Percentiles rank a stretch among this genome's conserved stretches.
These are phyloP conservation scores for Francoa sonchifolia DNA, from an alignment of 441 rosid species.

Conservation along the genomic window DNA sequence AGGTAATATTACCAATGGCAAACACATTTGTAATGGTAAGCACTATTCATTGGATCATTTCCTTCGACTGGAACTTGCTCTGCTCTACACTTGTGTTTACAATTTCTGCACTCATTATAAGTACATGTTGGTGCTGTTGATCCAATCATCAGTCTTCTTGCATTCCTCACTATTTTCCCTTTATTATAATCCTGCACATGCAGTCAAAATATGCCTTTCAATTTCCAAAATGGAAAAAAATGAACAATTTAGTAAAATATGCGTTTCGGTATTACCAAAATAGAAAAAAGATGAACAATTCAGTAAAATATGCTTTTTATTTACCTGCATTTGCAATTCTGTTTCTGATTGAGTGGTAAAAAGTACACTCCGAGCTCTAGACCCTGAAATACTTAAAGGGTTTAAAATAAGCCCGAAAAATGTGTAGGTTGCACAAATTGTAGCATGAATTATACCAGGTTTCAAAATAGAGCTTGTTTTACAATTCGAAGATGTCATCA, in stretches of 20 bases:
- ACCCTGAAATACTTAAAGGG: slow-evolving; percentile 24
- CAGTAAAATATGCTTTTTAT: neutral
- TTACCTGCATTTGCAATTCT: slow-evolving; percentile 22
- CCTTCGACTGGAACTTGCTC: slow-evolving; percentile 95
- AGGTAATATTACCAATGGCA: slow-evolving; percentile 49
- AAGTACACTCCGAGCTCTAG: slow-evolving; percentile 17
- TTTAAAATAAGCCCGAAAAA: slow-evolving; percentile 4
- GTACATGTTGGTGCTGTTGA: slow-evolving; percentile 88
- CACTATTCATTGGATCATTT: slow-evolving; percentile 78
- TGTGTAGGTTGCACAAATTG: no score
- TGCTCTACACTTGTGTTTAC: slow-evolving; percentile 84
- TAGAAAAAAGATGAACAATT: neutral
- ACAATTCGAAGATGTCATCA: no score
- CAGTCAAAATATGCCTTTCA: no score
- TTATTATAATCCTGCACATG: slow-evolving; percentile 15
- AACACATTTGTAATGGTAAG: slow-evolving; percentile 84
- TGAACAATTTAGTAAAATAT: neutral
- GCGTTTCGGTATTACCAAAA: no score
- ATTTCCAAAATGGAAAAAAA: neutral
- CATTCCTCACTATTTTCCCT: slow-evolving; percentile 16
- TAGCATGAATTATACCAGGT: no score
- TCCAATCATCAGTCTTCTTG: slow-evolving; percentile 73
- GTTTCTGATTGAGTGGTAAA: slow-evolving; percentile 6
- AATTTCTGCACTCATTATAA: slow-evolving; percentile 86
- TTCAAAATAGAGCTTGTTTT: no score